phyloP scores from a whole-genome alignment of 1,284 basidiomycete genomes.

The Neonothopanus nambi region DNA sequence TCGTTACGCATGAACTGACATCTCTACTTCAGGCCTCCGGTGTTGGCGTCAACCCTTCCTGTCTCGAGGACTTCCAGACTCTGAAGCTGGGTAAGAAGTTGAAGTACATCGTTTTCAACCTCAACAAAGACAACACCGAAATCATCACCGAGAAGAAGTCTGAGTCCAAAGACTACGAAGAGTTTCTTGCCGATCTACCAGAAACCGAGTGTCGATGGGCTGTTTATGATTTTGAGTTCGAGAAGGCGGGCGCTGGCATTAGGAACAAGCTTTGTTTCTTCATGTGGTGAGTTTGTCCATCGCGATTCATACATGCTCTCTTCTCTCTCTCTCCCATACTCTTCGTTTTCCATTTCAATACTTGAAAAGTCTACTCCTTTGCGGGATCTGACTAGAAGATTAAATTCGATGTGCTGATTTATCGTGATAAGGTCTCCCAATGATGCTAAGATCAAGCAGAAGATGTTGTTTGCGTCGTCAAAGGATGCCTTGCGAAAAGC shows the following conservation, averaged over 20 bases:
- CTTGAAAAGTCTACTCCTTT: neutral
- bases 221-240: slow-evolving; percentile 90
- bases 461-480: slow-evolving; percentile 96
- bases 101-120: slow-evolving; percentile 87
- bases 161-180: slow-evolving; percentile 58
- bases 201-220: slow-evolving; percentile 83
- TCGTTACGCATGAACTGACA: neutral
- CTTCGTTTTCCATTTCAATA: neutral
- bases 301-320: neutral
- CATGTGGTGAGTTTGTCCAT: slow-evolving; percentile 66
- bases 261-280: slow-evolving; percentile 91
- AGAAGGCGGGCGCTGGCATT: slow-evolving; percentile 77
- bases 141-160: slow-evolving; percentile 75
- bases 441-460: slow-evolving; percentile 82
- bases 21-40: slow-evolving; percentile 63
- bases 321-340: neutral
- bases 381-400: neutral
- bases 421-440: slow-evolving; percentile 78
- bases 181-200: slow-evolving; percentile 79
- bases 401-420: slow-evolving; percentile 21
- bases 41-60: slow-evolving; percentile 60
- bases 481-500: slow-evolving; percentile 81
- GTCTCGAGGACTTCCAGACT: slow-evolving; percentile 66
- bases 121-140: slow-evolving; percentile 69
- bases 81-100: slow-evolving; percentile 84